Base-by-base conservation (phyloP, 2,329 filamentous ascomycete genomes). In the Colletotrichum sp. region DNA sequence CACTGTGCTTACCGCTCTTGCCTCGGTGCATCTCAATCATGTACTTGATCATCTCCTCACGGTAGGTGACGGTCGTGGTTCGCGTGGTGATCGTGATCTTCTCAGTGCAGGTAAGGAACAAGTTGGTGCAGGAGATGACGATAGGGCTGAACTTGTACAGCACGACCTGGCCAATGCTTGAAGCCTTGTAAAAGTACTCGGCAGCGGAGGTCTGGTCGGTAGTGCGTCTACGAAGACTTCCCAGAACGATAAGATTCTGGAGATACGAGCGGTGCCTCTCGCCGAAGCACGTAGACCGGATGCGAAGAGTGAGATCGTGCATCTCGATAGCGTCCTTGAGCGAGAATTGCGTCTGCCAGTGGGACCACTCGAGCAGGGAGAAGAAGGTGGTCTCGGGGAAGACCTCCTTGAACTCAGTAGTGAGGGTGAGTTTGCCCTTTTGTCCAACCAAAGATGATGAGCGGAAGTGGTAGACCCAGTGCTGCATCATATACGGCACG, bases 331-430 rank as follows among this genome's bases (percentile, higher is more conserved):
- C 78, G 8, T 81, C 80, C 9, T 79, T 62, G 0, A 78, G 72
- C 3, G 76, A 24, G 7, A 80, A 73, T 21, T 81, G 72, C n/a
- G 78, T 79, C 12, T 79, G 77, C 83, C 84, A 85, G 30, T 80
- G 81, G 2, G 80, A 77, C 64, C 83, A 78, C 71, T 86, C 84
- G 5, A 86, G 75, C 8, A 85, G 78, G 21, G 81, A 79, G 72
- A 86, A 85, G 72, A 83, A 82, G n/a, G 81, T 80, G 5, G 84
- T 84, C 30, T 81, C 79, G 0, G 85, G 85, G 67, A 86, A 85
- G 32, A 83, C 75, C 6, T 83, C 80, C n/a, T 80, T 79, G 69
- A 86, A 85, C 6, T 83, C 84, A 13, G 81, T 76, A 7, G 81
- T 79, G 18, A 86, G 66, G 3, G 72, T 71, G 5, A 86, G 72